phyloP scores from a whole-genome alignment of 805 yeast species.

The Candida koratica region DNA sequence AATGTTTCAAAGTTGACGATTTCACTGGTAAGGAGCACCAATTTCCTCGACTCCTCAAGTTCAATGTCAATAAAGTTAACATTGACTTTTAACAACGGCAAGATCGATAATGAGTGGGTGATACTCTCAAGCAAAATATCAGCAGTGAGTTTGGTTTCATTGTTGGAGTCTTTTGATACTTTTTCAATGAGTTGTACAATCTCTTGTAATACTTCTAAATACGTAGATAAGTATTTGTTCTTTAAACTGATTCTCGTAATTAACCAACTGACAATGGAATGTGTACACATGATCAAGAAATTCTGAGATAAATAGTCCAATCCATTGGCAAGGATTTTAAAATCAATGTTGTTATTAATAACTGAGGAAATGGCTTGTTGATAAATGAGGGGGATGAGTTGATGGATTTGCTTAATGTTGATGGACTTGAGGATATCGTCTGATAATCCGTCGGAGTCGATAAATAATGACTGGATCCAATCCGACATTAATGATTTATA shows the following conservation, averaged over 20 bases:
- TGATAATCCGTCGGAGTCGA: conserved; percentile 64
- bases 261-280: conserved; percentile 34
- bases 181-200: conserved; percentile 22
- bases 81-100: conserved; percentile 1
- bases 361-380: conserved; percentile 67
- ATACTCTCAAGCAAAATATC: conserved; percentile 23
- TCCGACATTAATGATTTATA: conserved; percentile 40
- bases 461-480: conserved; percentile 81
- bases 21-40: neutral
- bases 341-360: conserved; percentile 50
- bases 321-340: conserved; percentile 66
- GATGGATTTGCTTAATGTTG: conserved; percentile 61
- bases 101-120: conserved; percentile 11
- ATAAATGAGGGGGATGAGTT: conserved; percentile 67
- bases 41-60: neutral
- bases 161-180: conserved; percentile 16
- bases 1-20: conserved; percentile 11
- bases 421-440: conserved; percentile 74
- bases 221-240: conserved; percentile 15
- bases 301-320: conserved; percentile 84
- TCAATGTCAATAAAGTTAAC: neutral
- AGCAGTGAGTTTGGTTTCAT: conserved; percentile 19
- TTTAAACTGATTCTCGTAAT: conserved; percentile 15
- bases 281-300: conserved; percentile 56
- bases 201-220: conserved; percentile 22